A percentile compares a stretch with the other conserved stretches of the same genome.
These are phyloP conservation scores for Fusarium camptoceras DNA, from an alignment of 2,329 filamentous ascomycete species.

Conservation along the genomic window DNA sequence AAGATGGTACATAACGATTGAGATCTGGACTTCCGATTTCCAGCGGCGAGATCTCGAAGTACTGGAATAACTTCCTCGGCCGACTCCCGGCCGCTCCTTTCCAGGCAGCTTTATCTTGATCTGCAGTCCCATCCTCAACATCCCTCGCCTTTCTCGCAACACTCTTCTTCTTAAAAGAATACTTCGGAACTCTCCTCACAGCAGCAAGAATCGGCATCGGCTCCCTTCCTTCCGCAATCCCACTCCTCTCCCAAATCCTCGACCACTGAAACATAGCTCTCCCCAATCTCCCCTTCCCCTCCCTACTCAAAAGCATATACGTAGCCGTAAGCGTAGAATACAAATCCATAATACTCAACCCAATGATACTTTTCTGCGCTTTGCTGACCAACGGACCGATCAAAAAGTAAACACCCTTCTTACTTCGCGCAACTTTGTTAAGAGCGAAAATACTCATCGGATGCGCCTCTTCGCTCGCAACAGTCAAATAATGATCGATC, in stretches of 20 bases:
- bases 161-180: constrained; percentile 25
- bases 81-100: accelerated
- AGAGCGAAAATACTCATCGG: constrained; percentile 37
- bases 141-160: constrained; percentile 2
- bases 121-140: accelerated
- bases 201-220: constrained; percentile 42
- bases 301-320: constrained; percentile 29
- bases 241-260: constrained; percentile 32
- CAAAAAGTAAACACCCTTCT: constrained; percentile 36
- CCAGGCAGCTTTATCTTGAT: accelerated
- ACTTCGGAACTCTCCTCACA: constrained; percentile 31
- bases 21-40: constrained; percentile 38
- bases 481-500: constrained; percentile 31
- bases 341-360: constrained; percentile 40
- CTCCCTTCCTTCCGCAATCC: constrained; percentile 22
- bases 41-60: constrained; percentile 41
- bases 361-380: constrained; percentile 42
- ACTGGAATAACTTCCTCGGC: constrained; percentile 29
- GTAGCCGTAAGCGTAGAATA: constrained; percentile 40
- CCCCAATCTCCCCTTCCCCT: constrained; percentile 28
- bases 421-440: constrained; percentile 29
- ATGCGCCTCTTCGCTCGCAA: constrained; percentile 36
- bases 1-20: constrained; percentile 38
- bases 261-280: constrained; percentile 41
- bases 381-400: constrained; percentile 38